phyloP scores from a whole-genome alignment of 176 grass and related monocot genomes.

The Triticum aestivum region IWGSC_CS_RefSeq_v2.1 NC_057807.1:554026392-554026891 shows the following conservation, averaged over 20 bases:
- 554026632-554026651: neutral
- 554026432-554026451: no score
- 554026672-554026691: constrained; percentile 17
- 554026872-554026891: constrained; percentile 43
- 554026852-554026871: constrained; percentile 79
- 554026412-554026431: neutral
- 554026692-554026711: constrained; percentile 4
- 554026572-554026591: constrained; percentile 7
- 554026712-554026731: constrained; percentile 15
- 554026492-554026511: neutral
- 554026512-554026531: neutral
- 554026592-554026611: neutral
- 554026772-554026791: constrained; percentile 81
- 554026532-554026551: neutral
- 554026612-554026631: neutral
- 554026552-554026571: neutral
- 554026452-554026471: neutral
- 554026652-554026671: neutral
- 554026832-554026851: constrained; percentile 69
- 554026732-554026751: constrained; percentile 37
- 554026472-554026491: neutral
- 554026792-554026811: constrained; percentile 57
- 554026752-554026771: constrained; percentile 80
- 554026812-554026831: constrained; percentile 58
- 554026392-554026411: constrained; percentile 2